Percentiles rank a stretch among this genome's conserved stretches.
Conservation (phyloP, 1,139 yeast species). For the Spathaspora sp. region DNA sequence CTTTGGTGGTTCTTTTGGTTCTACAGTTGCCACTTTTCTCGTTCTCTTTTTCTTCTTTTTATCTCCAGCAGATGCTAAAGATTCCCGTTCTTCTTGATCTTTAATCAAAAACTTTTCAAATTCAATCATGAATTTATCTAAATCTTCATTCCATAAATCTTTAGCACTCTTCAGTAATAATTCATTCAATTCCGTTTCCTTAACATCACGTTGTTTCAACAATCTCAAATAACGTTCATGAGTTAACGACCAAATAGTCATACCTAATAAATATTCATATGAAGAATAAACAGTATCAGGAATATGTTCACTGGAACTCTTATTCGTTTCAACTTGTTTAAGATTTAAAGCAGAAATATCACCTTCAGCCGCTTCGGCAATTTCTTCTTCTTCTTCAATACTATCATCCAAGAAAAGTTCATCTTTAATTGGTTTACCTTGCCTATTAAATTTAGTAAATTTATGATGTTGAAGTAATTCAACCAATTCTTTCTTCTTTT, state of each 20-base stretch:
- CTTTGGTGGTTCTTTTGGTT: conserved; percentile 13
- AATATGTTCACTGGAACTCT: conserved; percentile 31
- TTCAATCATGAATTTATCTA: conserved; percentile 65
- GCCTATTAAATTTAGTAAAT: conserved; percentile 75
- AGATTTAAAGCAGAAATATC: conserved; percentile 35
- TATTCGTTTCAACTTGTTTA: conserved; percentile 25
- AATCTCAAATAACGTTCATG: conserved; percentile 82
- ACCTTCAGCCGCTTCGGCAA: conserved; percentile 26
- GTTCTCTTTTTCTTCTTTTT: conserved; percentile 28
- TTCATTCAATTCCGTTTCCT: conserved; percentile 68
- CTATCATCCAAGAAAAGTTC: conserved; percentile 24
- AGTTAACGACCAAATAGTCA: conserved; percentile 94
- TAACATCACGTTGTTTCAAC: conserved; percentile 66
- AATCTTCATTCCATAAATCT: conserved; percentile 83
- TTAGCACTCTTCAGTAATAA: conserved; percentile 74
- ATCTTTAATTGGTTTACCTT: conserved; percentile 52
- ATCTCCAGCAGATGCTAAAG: conserved; percentile 28
- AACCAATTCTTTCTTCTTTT: conserved; percentile 64
- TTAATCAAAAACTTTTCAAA: conserved; percentile 62
- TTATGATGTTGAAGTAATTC: conserved; percentile 59
- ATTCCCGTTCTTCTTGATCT: conserved; percentile 34
- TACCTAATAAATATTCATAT: conserved; percentile 74
- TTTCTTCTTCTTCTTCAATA: conserved; percentile 33
- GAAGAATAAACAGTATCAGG: conserved; percentile 53
- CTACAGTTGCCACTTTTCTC: conserved; percentile 16